Percentiles rank a stretch among this genome's conserved stretches.
These are phyloP conservation scores for Zygnema cylindricum DNA, from an alignment of 139 green algal species.

Conservation along the genomic window DNA sequence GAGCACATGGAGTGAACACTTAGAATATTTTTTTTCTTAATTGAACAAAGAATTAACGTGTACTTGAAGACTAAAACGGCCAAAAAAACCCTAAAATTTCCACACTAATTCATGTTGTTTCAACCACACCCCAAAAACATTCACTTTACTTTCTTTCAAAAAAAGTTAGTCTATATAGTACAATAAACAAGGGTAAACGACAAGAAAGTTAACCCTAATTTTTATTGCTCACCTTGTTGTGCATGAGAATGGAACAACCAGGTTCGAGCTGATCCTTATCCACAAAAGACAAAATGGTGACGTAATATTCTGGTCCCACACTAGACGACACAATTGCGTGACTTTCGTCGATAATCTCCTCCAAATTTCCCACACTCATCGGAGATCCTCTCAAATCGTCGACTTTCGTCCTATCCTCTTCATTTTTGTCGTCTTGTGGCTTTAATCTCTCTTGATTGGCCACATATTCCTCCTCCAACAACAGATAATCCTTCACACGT, in stretches of 20 bases:
- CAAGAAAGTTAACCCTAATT: too few relatives aligned
- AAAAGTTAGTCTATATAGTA: too few relatives aligned
- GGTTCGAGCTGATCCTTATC: conserved; percentile 98
- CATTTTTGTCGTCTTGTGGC: conserved; percentile 89
- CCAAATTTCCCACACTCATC: conserved; percentile 91
- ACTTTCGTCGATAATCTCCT: conserved; percentile 99
- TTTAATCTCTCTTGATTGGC: conserved; percentile 87
- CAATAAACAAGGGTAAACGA: too few relatives aligned
- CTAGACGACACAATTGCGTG: conserved; percentile 93
- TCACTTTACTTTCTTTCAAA: too few relatives aligned
- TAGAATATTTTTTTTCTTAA: too few relatives aligned
- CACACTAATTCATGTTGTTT: too few relatives aligned
- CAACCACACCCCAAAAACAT: too few relatives aligned
- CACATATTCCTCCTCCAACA: conserved; percentile 99
- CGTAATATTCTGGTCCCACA: conserved; percentile 99
- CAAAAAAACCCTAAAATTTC: too few relatives aligned
- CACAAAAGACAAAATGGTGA: conserved; percentile 96
- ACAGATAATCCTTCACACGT: conserved; percentile 97
- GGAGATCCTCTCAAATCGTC: conserved; percentile 95
- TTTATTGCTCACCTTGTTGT: conserved; percentile 93
- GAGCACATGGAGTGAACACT: too few relatives aligned
- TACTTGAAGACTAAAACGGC: too few relatives aligned
- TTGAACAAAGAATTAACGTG: too few relatives aligned
- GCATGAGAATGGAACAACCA: conserved; percentile 94
- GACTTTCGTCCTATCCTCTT: conserved; percentile 90